phyloP scores from a whole-genome alignment of 495 filamentous ascomycete genomes.

The Aspergillus incahuasiensis region DNA sequence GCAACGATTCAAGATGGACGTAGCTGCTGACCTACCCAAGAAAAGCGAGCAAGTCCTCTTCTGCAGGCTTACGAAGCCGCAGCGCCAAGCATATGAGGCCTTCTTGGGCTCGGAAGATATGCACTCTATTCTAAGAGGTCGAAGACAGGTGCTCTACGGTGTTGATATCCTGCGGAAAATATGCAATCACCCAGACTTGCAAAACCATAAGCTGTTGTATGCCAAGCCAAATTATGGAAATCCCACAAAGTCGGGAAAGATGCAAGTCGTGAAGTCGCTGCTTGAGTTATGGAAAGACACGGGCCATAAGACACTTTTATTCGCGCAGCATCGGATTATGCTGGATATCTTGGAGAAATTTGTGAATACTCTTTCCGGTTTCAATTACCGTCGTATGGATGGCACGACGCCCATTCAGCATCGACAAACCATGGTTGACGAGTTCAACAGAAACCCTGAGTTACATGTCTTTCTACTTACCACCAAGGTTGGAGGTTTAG shows the following conservation, averaged over 20 bases:
- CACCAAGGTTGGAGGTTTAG: slow-evolving; percentile 90
- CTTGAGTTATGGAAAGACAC: slow-evolving; percentile 79
- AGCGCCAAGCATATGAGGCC: slow-evolving; percentile 68
- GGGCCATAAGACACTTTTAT: slow-evolving; percentile 87
- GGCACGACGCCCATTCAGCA: slow-evolving; percentile 78
- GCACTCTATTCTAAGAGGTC: slow-evolving; percentile 66
- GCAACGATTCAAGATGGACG: slow-evolving; percentile 91
- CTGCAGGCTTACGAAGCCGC: slow-evolving; percentile 77
- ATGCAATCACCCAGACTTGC: slow-evolving; percentile 91
- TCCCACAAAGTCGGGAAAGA: slow-evolving; percentile 77
- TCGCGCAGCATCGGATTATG: slow-evolving; percentile 88
- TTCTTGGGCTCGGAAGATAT: slow-evolving; percentile 85
- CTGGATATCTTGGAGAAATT: slow-evolving; percentile 87
- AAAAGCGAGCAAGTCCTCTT: slow-evolving; percentile 95
- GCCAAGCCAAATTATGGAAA: slow-evolving; percentile 66
- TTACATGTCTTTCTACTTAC: slow-evolving; percentile 89
- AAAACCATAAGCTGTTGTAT: slow-evolving; percentile 58
- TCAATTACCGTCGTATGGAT: slow-evolving; percentile 88
- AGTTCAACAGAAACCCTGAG: slow-evolving; percentile 77
- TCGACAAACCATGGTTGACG: slow-evolving; percentile 79
- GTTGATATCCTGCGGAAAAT: slow-evolving; percentile 93
- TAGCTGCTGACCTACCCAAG: slow-evolving; percentile 85
- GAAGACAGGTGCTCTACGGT: slow-evolving; percentile 75
- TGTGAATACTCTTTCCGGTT: slow-evolving; percentile 57
- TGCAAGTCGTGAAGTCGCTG: slow-evolving; percentile 84